Percentiles rank a stretch among this genome's conserved stretches.
phyloP scores from a whole-genome alignment of 371 early-diverging fungal genomes.

The Mucor ambiguus region DNA sequence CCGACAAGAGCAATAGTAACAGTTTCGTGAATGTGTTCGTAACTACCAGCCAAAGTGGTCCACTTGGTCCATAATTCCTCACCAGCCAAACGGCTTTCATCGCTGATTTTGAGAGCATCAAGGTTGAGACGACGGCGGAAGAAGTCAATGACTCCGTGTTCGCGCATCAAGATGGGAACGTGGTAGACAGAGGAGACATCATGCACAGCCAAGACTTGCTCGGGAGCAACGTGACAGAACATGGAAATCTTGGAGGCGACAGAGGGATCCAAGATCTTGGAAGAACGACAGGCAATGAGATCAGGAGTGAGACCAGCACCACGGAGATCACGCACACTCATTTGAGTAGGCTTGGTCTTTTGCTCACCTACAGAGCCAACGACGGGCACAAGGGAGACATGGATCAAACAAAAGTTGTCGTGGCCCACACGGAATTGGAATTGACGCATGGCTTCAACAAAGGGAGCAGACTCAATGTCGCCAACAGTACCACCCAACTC shows the following conservation, averaged over 20 bases:
- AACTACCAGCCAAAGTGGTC: conserved; percentile 78
- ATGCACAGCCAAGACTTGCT: conserved; percentile 90
- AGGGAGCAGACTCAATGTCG: conserved; percentile 98
- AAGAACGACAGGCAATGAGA: conserved; percentile 94
- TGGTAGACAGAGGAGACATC: conserved; percentile 96
- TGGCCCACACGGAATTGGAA: conserved; percentile 97
- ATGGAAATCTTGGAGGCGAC: conserved; percentile 94
- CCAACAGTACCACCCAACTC: conserved; percentile 99
- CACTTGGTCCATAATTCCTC: conserved; percentile 75
- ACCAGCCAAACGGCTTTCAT: conserved; percentile 60
- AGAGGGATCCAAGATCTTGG: conserved; percentile 77
- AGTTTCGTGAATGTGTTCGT: conserved; percentile 79
- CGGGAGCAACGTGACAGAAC: conserved; percentile 95
- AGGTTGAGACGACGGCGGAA: conserved; percentile 83
- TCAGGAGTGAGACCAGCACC: conserved; percentile 96
- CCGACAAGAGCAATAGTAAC: conserved; percentile 96
- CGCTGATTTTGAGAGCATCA: conserved; percentile 53
- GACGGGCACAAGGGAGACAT: conserved; percentile 96
- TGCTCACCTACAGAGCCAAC: conserved; percentile 98
- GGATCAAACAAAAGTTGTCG: conserved; percentile 96
- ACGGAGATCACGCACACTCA: conserved; percentile 91
- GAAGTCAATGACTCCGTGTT: conserved; percentile 83
- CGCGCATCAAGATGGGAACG: conserved; percentile 89
- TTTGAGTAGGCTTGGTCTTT: conserved; percentile 99
- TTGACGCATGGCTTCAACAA: conserved; percentile 98